Conservation (phyloP, 768 basidiomycete genomes). For the Lactarius trivialis region DNA sequence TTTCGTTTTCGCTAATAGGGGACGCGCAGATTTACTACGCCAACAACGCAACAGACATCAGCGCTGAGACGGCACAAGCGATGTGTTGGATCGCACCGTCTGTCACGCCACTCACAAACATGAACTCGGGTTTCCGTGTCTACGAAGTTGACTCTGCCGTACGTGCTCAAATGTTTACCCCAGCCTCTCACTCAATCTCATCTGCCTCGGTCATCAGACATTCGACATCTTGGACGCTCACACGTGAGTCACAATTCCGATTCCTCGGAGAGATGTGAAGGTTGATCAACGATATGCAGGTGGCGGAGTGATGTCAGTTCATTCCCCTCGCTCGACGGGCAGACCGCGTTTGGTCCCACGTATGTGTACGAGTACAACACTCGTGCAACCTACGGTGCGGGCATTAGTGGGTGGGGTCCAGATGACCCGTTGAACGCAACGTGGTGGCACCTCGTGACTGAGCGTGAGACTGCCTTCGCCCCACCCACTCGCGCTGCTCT, state of each 20-base stretch:
- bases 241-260: conserved; percentile 43
- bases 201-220: conserved; percentile 38
- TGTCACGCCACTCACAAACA: conserved; percentile 59
- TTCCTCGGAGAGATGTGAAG: not conserved
- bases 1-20: not conserved
- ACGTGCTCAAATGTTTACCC: conserved; percentile 24
- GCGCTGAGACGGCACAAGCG: conserved; percentile 47
- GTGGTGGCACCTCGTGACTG: conserved; percentile 78
- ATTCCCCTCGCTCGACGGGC: conserved; percentile 52
- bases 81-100: conserved; percentile 62
- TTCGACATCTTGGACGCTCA: conserved; percentile 74
- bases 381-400: conserved; percentile 56
- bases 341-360: conserved; percentile 51
- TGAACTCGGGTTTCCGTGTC: conserved; percentile 71
- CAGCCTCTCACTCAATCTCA: not conserved
- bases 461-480: conserved; percentile 38
- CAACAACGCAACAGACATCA: conserved; percentile 61
- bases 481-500: not conserved
- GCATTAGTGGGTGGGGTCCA: conserved; percentile 49
- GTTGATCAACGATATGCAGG: conserved; percentile 30
- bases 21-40: conserved; percentile 55
- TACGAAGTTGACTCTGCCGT: conserved; percentile 69
- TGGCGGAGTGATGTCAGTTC: conserved; percentile 59
- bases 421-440: conserved; percentile 72
- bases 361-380: conserved; percentile 63